Evolutionary conservation across 768 basidiomycete species (phyloP), one percentile per base, ranked within the genome.

Genomic region (Rhodotorula graminis): DNA sequence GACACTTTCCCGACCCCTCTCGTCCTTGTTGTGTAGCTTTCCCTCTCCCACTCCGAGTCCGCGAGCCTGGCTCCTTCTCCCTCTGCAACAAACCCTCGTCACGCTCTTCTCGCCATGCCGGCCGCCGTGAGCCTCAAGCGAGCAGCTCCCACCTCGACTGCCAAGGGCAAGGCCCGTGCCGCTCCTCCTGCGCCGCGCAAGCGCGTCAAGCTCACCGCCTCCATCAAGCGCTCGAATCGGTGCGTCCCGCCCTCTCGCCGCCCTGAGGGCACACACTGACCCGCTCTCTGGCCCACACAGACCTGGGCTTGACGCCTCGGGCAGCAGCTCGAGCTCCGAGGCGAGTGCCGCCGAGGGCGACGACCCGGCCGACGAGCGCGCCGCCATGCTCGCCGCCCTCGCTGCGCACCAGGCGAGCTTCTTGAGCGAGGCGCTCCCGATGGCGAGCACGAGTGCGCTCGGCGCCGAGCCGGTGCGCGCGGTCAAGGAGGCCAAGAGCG

Each of bases 361-460:
- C 33, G 59, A 27, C 2, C 27, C 33, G 27, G 67, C 55, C 31
- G 67, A 47, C 44, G 61, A 47, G 27, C 42, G 23, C 27, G 61
- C 33, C 0, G 47, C 19, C 18, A 73, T 69, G 72, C 59, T 65
- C 18, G 64, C 50, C 0, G 64, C 63, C 9, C 72, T 73, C 52
- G 67, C 69, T 27, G 67, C 63, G 21, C 67, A 73, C 44, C 72
- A 73, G 31, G 46, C 37, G 12, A 33, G 50, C n/a, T 44, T 73
- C 49, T 31, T 73, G 0, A 60, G 31, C 25, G 58, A 46, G 10
- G 57, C 50, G 15, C 12, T 65, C 2, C 71, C 71, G 6, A 4
- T 25, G 7, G 58, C 66, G 49, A 53, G 58, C 8, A 61, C 59
- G 12, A 47, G 47, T 23, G 19, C n/a, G 50, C 50, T 52, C 23